Percentiles rank a stretch among this genome's conserved stretches.
phyloP scores from a whole-genome alignment of 2,329 filamentous ascomycete genomes.

The Epichloe bromicola region DNA sequence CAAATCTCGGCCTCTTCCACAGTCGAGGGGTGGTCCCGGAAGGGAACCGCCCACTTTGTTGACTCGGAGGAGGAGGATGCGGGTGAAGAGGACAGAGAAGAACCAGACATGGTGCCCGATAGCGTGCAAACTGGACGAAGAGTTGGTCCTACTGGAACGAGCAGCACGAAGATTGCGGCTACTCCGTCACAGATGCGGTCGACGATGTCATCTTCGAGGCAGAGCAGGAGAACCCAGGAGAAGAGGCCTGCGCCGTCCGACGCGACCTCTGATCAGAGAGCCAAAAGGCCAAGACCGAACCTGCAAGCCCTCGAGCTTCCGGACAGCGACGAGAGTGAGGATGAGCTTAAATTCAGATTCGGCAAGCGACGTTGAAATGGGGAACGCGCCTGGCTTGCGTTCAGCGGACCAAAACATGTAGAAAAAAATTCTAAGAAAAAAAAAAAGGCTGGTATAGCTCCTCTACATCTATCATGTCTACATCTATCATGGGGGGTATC shows the following conservation, averaged over 20 bases:
- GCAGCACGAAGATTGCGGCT: slow-evolving; percentile 9
- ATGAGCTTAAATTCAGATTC: slow-evolving; percentile 44
- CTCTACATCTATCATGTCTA: slow-evolving; percentile 1
- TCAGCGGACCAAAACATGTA: background rate
- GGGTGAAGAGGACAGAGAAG: slow-evolving; percentile 9
- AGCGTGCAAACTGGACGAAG: background rate
- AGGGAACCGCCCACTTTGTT: slow-evolving; percentile 13
- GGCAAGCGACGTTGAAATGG: slow-evolving; percentile 31
- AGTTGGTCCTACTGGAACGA: slow-evolving; percentile 11
- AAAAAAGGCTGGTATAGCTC: background rate
- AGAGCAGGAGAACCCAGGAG: slow-evolving; percentile 10
- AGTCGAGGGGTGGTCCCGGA: slow-evolving; percentile 6
- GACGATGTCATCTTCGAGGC: slow-evolving; percentile 17
- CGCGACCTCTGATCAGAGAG: slow-evolving; percentile 16
- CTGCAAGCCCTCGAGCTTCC: slow-evolving; percentile 22
- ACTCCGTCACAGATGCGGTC: slow-evolving; percentile 18
- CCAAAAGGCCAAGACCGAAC: slow-evolving; percentile 20
- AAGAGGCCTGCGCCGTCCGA: slow-evolving; percentile 22
- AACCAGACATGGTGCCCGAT: background rate
- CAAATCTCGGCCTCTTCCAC: background rate
- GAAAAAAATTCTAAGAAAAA: background rate
- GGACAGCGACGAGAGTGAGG: slow-evolving; percentile 38
- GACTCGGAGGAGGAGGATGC: slow-evolving; percentile 22
- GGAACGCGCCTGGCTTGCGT: background rate
- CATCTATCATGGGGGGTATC: slow-evolving; percentile 4